Evolutionary conservation across 2,329 filamentous ascomycete species (phyloP).

Genomic region (Magnaporthales sp.): DNA sequence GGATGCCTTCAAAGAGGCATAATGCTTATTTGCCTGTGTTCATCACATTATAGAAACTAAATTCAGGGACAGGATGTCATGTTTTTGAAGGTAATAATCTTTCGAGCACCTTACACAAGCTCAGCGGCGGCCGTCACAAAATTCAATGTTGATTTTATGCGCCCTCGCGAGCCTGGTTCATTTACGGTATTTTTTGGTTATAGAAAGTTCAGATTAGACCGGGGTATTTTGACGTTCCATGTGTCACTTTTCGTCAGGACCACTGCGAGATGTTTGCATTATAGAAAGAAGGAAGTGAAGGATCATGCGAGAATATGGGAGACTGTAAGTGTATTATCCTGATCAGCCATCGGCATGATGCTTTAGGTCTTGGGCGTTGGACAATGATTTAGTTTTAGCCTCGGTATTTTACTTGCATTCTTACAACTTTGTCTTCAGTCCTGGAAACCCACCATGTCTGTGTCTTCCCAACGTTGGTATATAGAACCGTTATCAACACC

Average conservation of each 20-base stretch:
- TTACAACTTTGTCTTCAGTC: no score
- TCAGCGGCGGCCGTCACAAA: not conserved
- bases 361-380: not conserved
- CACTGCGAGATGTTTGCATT: not conserved
- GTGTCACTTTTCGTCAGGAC: not conserved
- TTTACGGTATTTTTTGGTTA: not conserved
- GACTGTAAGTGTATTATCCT: not conserved
- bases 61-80: not conserved
- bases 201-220: not conserved
- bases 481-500: not conserved
- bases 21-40: not conserved
- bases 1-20: constrained; percentile 44
- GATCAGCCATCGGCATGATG: not conserved
- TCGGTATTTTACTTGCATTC: not conserved
- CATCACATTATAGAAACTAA: not conserved
- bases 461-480: not conserved
- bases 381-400: not conserved
- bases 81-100: not conserved
- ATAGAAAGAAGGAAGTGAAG: not conserved
- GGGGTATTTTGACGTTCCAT: not conserved
- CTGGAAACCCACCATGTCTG: no score
- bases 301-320: no score
- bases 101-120: not conserved
- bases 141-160: not conserved
- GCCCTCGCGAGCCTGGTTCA: not conserved